Conservation (phyloP, 352 stramenopile species). For the Globisporangium paroecandrum region DNA sequence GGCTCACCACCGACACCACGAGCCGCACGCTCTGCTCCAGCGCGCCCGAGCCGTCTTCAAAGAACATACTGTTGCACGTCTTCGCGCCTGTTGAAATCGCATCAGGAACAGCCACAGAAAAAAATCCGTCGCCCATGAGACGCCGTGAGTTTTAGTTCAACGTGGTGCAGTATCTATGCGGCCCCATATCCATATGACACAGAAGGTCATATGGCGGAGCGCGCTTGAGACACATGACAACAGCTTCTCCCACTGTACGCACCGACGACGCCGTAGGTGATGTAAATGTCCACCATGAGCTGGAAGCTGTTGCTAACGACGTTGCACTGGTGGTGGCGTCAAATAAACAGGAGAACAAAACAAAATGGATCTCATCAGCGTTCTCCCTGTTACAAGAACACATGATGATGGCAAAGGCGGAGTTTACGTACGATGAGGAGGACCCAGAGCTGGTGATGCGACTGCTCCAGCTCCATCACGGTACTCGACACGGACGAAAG, state of each 20-base stretch:
- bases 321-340: constrained; percentile 40
- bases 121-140: neutral
- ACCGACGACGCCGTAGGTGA: constrained; percentile 50
- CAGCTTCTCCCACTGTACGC: constrained; percentile 5
- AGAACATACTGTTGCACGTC: constrained; percentile 71
- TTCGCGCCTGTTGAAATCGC: constrained; percentile 21
- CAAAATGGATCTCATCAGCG: neutral
- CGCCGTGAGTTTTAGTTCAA: constrained; percentile 5
- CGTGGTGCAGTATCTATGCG: constrained; percentile 12
- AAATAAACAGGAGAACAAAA: neutral
- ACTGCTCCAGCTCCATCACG: constrained; percentile 56
- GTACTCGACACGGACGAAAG: constrained; percentile 25
- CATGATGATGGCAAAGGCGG: neutral
- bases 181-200: neutral
- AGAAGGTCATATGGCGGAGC: neutral
- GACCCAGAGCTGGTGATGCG: constrained; percentile 64
- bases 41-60: constrained; percentile 50
- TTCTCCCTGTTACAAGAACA: neutral
- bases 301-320: constrained; percentile 57
- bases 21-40: constrained; percentile 58
- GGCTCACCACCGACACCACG: constrained; percentile 44
- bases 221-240: constrained; percentile 2
- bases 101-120: neutral
- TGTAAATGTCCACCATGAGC: constrained; percentile 57
- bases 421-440: constrained; percentile 43